Evolutionary conservation across 129 eudicot genomes (phyloP).

Genomic region (Erigeron canadensis): DNA sequence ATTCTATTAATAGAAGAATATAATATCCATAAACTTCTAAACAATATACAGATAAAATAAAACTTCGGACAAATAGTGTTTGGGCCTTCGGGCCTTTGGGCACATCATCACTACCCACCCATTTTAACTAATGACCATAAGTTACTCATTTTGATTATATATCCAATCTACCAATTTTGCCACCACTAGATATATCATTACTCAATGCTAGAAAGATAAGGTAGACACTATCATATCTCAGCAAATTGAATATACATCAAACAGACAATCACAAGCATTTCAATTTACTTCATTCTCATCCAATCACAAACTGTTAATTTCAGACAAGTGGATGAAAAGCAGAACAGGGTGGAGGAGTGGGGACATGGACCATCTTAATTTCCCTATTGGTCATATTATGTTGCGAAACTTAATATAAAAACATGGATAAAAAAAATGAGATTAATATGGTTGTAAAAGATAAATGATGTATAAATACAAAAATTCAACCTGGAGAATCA

Average conservation of each 20-base stretch:
- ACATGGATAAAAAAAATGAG: background rate
- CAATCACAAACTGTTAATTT: conserved; percentile 8
- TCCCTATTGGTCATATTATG: conserved; percentile 1
- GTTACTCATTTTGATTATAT: background rate
- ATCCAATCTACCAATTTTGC: background rate
- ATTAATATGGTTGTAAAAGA: background rate
- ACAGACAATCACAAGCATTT: background rate
- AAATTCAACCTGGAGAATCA: conserved; percentile 76
- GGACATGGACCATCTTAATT: background rate
- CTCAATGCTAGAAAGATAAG: background rate
- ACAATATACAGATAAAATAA: no score
- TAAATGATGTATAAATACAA: background rate
- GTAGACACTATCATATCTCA: background rate
- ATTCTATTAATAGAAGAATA: background rate
- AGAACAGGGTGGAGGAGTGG: background rate
- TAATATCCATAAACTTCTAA: background rate
- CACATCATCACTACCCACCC: background rate
- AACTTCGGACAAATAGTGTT: background rate
- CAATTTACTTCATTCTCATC: background rate
- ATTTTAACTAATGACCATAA: background rate
- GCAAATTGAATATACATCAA: background rate
- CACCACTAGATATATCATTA: background rate
- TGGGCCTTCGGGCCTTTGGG: no score
- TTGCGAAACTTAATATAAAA: background rate
- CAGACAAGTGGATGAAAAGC: background rate